phyloP scores from a whole-genome alignment of 441 rosid genomes.

The Gossypium aridum region DNA sequence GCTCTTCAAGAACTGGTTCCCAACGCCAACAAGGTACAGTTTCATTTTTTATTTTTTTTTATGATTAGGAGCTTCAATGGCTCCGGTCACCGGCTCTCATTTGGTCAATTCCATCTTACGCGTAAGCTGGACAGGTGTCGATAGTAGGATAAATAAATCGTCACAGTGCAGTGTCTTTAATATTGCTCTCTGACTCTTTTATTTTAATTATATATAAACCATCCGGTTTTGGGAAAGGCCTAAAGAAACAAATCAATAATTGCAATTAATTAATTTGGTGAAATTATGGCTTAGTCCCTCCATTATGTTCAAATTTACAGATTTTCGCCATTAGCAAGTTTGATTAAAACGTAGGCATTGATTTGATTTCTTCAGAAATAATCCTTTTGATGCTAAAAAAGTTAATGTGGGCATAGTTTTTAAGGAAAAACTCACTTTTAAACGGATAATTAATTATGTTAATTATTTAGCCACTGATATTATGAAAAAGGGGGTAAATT shows the following conservation, averaged over 20 bases:
- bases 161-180: not conserved
- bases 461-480: no score
- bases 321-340: no score
- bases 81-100: not conserved
- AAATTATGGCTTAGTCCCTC: not conserved
- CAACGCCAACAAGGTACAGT: conserved; percentile 80
- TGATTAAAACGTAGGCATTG: no score
- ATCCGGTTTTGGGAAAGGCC: not conserved
- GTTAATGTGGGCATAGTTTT: no score
- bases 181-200: not conserved
- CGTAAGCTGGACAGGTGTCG: not conserved
- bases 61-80: not conserved
- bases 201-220: not conserved
- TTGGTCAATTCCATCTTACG: not conserved
- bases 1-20: conserved; percentile 92
- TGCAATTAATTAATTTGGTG: not conserved
- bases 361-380: no score
- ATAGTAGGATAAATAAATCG: not conserved
- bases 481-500: no score
- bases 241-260: not conserved
- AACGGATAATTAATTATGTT: no score
- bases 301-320: not conserved
- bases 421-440: no score
- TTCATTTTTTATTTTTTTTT: not conserved
- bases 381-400: no score